These are phyloP conservation scores for Aquilaria malaccensis DNA, from an alignment of 345 rosid species.

Conservation along the genomic window DNA sequence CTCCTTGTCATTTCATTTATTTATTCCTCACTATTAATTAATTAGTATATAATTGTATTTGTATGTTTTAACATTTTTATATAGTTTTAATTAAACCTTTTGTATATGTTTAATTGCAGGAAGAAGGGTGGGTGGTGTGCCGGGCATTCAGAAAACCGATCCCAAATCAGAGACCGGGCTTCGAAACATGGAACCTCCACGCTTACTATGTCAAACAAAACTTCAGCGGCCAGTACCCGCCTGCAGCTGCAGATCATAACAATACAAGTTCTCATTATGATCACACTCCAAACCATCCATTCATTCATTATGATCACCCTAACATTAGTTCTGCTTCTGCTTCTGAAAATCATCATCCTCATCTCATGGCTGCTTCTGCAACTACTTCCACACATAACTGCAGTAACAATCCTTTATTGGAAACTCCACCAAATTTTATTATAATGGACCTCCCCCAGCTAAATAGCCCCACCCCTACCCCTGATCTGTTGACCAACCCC, in stretches of 20 bases:
- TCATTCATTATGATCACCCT: constrained; percentile 18
- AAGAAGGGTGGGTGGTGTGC: constrained; percentile 99
- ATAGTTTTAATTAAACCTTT: neutral
- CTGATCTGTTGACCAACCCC: constrained; percentile 13
- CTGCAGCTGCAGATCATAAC: constrained; percentile 10
- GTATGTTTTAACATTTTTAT: neutral
- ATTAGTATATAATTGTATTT: neutral
- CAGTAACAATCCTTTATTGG: constrained; percentile 17
- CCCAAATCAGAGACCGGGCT: constrained; percentile 71
- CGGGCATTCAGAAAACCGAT: constrained; percentile 82
- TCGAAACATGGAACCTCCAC: constrained; percentile 53
- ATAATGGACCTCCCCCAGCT: constrained; percentile 54
- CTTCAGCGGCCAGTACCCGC: constrained; percentile 16
- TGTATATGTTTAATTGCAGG: constrained; percentile 34
- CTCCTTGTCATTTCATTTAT: neutral
- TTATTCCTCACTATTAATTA: neutral
- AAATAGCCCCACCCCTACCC: constrained; percentile 44
- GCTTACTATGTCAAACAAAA: constrained; percentile 29
- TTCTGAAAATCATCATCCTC: too few relatives aligned
- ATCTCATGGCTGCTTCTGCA: too few relatives aligned
- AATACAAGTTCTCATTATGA: neutral
- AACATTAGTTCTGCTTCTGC: neutral
- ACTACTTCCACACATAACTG: neutral
- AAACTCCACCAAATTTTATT: constrained; percentile 19
- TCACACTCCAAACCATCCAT: constrained; percentile 11